These are phyloP conservation scores for Ceratocystis variospora DNA, from an alignment of 2,329 filamentous ascomycete genomes.

Conservation along the genomic window DNA sequence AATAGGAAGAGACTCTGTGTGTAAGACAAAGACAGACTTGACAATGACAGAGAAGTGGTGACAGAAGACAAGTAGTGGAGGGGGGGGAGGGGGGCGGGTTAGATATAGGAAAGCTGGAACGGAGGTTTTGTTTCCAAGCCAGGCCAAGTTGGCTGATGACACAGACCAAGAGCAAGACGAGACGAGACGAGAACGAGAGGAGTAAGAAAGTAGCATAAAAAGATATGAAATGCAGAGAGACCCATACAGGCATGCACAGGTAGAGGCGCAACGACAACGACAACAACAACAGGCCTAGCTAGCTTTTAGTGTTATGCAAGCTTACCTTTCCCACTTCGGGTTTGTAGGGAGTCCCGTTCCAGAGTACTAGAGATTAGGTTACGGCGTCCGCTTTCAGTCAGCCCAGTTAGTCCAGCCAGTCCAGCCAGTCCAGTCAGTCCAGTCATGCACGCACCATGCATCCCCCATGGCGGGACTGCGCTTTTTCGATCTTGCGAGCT, in stretches of 20 bases:
- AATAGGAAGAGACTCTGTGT: background rate
- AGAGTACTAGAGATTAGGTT: background rate
- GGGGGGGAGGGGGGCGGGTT: background rate
- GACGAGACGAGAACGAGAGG: background rate
- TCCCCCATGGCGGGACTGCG: background rate
- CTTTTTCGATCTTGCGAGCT: background rate
- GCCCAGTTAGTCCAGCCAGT: no score
- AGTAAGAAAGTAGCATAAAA: background rate
- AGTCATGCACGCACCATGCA: background rate
- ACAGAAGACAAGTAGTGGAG: background rate
- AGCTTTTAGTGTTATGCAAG: no score
- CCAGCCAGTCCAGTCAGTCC: background rate
- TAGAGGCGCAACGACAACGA: background rate
- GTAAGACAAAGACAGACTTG: background rate
- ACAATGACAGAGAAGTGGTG: background rate
- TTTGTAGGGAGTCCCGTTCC: constrained; percentile 5
- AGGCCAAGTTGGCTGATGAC: no score
- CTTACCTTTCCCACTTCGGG: background rate
- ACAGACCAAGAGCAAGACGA: no score
- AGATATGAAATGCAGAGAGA: background rate
- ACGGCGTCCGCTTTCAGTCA: constrained; percentile 1
- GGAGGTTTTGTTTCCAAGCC: background rate
- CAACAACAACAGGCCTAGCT: background rate
- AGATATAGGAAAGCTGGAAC: background rate
- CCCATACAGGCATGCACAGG: background rate